Evolutionary conservation across 805 yeast genomes (phyloP), one percentile per base, ranked within the genome.

Genomic region (Candida sphagnicola): DNA sequence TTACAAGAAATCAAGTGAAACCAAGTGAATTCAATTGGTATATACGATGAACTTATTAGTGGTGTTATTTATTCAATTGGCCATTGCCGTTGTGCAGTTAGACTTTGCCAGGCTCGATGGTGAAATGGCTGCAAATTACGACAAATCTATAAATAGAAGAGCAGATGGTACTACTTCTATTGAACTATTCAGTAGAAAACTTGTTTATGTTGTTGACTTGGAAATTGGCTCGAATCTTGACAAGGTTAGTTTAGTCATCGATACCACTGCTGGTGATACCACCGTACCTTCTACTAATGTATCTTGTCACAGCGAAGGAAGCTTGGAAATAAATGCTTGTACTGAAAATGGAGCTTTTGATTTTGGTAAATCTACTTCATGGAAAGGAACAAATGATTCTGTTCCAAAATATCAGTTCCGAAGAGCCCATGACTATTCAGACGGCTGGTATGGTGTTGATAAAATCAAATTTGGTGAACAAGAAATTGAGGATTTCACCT

Each of bases 361-460:
- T 39, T 33, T 48, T 2, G 40, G 47, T 3, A 30, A 40, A 3
- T 71, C 77, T 1, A 37, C 58, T 2, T 43, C 71, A 4, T 72
- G 56, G 46, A 17, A 44, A 1, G 55, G 70, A 0, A 45, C n/a
- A n/a, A n/a, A n/a, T n/a, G n/a, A 56, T n/a, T 29, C 39, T 8
- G 35, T 44, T 44, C 52, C 35, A 10, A 21, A 10, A 10, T 21
- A 21, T 78, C 78, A 50, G 71, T 69, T n/a, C n/a, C n/a, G n/a
- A 8, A 82, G 76, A 45, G 63, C 65, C 18, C 57, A 69, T 8
- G 67, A 58, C 43, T 79, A 8, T 13, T n/a, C 78, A 10, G 47
- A 51, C 8, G 86, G 85, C 12, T 43, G 46, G 12, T 80, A 79
- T 77, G 62, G 57, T 4, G 37, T 36, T 2, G 65, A 58, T 39